Base-by-base conservation (phyloP, 306 rosid species). In the Quercus mongolica region DNA sequence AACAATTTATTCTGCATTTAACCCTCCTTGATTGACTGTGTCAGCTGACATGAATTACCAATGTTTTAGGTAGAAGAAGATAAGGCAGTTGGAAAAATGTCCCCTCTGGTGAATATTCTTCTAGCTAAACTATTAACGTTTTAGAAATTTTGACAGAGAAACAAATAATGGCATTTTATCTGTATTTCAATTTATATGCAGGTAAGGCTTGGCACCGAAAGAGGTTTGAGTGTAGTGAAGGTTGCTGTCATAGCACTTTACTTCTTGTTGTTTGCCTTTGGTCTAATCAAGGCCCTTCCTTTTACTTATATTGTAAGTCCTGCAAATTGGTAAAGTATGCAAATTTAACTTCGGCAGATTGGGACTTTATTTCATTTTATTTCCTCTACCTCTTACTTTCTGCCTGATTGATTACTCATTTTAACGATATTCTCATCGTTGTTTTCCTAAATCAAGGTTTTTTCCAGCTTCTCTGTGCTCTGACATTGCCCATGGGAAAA, bases 121-220 rank as follows among this genome's bases (percentile, higher is more conserved):
- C 13, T 15, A 52, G 5, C 56, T 52, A 62, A 75, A 5, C 70
- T 54, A 9, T 56, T 3, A 64, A 71, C 49, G 44, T n/a, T 68
- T 63, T 56, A 59, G 61, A 77, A 61, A 33, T 30, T 44, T 38
- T 76, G 15, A 68, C 20, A 10, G 64, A 54, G 64, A 76, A 62
- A 52, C 74, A 33, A 30, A 44, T 71, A 75, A 65, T 71, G 62
- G 72, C 69, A 17, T 35, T 75, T 35, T 73, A 72, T 46, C 57
- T 57, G 21, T 57, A 51, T 72, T 26, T 73, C 21, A 80, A 19
- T 68, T 55, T 57, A 21, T 17, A 31, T 41, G 76, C 82, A 92
- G 97, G 98, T 94, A 76, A 88, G 93, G 77, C 90, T 92, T 87
- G 97, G 97, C 73, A 87, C 92, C 7, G 71, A 55, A 78, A 89